phyloP scores from a whole-genome alignment of 495 filamentous ascomycete species.

The Durotheca rogersii region DNA sequence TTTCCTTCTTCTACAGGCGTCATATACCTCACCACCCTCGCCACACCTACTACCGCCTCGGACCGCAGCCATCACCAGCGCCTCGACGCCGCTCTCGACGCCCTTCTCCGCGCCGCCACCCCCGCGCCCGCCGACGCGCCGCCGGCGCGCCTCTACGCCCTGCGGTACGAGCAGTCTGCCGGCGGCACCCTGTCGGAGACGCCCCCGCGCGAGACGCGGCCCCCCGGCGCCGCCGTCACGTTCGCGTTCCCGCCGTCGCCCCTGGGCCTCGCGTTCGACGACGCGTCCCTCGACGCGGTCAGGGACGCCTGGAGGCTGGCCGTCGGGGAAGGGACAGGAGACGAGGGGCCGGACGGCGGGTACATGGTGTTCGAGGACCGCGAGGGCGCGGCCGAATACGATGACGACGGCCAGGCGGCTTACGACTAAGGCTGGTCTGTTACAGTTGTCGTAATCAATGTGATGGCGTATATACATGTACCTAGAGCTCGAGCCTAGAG shows the following conservation, averaged over 20 bases:
- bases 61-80: slow-evolving; percentile 40
- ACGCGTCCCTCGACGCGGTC: slow-evolving; percentile 60
- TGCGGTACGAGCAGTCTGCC: slow-evolving; percentile 27
- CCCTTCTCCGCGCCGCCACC: slow-evolving; percentile 49
- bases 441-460: too few species aligned
- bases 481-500: too few species aligned
- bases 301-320: slow-evolving; percentile 63
- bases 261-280: slow-evolving; percentile 68
- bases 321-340: slow-evolving; percentile 55
- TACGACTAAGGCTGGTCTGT: slow-evolving; percentile 31
- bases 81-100: slow-evolving; percentile 57
- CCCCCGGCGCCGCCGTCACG: slow-evolving; percentile 19
- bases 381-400: too few species aligned
- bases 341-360: slow-evolving; percentile 43
- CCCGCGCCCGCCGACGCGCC: slow-evolving; percentile 39
- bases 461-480: too few species aligned
- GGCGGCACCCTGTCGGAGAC: slow-evolving; percentile 13
- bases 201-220: slow-evolving; percentile 33
- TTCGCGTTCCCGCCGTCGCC: slow-evolving; percentile 55
- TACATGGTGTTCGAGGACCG: slow-evolving; percentile 70
- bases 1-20: slow-evolving; percentile 55
- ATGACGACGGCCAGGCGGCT: slow-evolving; percentile 48
- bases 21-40: slow-evolving; percentile 63
- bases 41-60: slow-evolving; percentile 31
- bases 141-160: slow-evolving; percentile 16